Evolutionary conservation across 805 yeast genomes (phyloP).

Genomic region (Sugiyamaella smithiae): DNA sequence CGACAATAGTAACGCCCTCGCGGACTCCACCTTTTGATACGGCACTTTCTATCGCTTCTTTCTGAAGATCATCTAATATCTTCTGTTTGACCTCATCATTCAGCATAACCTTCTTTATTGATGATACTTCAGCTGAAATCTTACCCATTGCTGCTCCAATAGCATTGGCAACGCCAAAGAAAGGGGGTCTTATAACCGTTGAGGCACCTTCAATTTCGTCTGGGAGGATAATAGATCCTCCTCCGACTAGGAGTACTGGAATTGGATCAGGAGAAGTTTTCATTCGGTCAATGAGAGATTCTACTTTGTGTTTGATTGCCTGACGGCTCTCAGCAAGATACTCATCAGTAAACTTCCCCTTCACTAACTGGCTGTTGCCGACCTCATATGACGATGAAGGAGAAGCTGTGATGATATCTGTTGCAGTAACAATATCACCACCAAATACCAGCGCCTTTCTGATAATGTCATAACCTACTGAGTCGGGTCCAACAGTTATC

Average conservation of each 20-base stretch:
- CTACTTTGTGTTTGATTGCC: slow-evolving; percentile 34
- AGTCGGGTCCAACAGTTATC: slow-evolving; percentile 48
- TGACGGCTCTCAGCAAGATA: background rate
- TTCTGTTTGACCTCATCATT: slow-evolving; percentile 18
- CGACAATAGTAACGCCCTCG: slow-evolving; percentile 28
- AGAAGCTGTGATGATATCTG: slow-evolving; percentile 36
- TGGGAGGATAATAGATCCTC: slow-evolving; percentile 47
- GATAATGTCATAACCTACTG: slow-evolving; percentile 42
- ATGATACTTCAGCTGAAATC: slow-evolving; percentile 34
- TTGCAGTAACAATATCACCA: slow-evolving; percentile 41
- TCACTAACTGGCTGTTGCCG: slow-evolving; percentile 19
- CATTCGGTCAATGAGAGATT: slow-evolving; percentile 42
- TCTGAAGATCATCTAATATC: slow-evolving; percentile 21
- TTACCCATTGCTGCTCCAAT: slow-evolving; percentile 49
- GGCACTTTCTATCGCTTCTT: slow-evolving; percentile 25
- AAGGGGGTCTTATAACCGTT: slow-evolving; percentile 41
- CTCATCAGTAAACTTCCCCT: slow-evolving; percentile 22
- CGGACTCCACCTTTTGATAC: slow-evolving; percentile 30
- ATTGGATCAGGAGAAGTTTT: slow-evolving; percentile 44
- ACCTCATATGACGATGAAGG: slow-evolving; percentile 6
- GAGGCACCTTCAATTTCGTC: slow-evolving; percentile 40
- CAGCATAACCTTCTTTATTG: slow-evolving; percentile 20
- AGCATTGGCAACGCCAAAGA: slow-evolving; percentile 46
- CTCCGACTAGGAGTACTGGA: slow-evolving; percentile 46
- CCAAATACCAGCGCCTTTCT: slow-evolving; percentile 41